Evolutionary conservation across 305 asterid genomes (phyloP).

Genomic region (Galium porrigens): DNA sequence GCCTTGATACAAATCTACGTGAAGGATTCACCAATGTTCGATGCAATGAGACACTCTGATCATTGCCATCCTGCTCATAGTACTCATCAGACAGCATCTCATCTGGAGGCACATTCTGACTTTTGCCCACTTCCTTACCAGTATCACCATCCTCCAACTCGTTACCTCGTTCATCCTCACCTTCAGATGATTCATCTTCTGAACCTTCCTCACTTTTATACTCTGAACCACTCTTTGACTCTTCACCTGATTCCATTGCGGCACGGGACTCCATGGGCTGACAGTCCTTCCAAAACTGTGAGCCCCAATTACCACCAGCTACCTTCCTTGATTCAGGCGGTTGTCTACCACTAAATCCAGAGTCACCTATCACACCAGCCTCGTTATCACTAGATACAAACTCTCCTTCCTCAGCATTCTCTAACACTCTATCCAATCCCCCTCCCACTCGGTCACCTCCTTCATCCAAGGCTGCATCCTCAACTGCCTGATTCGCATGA

Average conservation of each 20-base stretch:
- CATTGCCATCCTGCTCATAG: slow-evolving; percentile 95
- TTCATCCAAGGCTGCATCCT: slow-evolving; percentile 37
- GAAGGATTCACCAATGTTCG: slow-evolving; percentile 37
- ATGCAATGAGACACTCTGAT: slow-evolving; percentile 55
- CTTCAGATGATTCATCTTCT: slow-evolving; percentile 60
- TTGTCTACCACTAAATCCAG: slow-evolving; percentile 25
- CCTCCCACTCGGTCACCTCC: slow-evolving; percentile 29
- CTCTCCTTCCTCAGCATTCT: slow-evolving; percentile 43
- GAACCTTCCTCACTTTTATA: slow-evolving; percentile 53
- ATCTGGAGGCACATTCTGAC: slow-evolving; percentile 55
- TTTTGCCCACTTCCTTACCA: slow-evolving; percentile 39
- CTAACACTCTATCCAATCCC: slow-evolving; percentile 28
- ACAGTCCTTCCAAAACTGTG: slow-evolving; percentile 74
- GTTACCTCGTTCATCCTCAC: slow-evolving; percentile 33
- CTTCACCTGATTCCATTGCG: slow-evolving; percentile 67
- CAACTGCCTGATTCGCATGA: slow-evolving; percentile 35
- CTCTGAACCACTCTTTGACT: slow-evolving; percentile 81
- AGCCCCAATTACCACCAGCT: slow-evolving; percentile 63
- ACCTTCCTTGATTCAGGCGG: slow-evolving; percentile 31
- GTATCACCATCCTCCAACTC: slow-evolving; percentile 48
- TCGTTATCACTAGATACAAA: slow-evolving; percentile 36
- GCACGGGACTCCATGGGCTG: slow-evolving; percentile 35
- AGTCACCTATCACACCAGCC: slow-evolving; percentile 27
- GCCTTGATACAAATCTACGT: slow-evolving; percentile 44
- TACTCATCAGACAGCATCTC: slow-evolving; percentile 98